These are phyloP conservation scores for Sphagnum magellanicum DNA, from an alignment of 228 moss, liverwort and hornwort genomes.

Conservation along the genomic window DNA sequence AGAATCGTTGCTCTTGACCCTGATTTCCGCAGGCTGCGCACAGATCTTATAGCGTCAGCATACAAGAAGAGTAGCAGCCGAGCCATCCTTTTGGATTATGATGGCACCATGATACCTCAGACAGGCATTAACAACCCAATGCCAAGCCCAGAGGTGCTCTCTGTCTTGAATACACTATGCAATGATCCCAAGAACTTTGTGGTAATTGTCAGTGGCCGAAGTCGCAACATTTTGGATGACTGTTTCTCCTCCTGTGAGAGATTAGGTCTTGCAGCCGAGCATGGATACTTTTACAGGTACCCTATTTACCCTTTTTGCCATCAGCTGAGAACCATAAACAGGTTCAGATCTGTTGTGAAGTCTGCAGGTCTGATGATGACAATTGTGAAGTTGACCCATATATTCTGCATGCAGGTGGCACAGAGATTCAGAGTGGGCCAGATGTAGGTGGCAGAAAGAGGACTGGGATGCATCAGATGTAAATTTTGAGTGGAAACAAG, in stretches of 20 bases:
- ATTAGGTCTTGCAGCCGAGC: conserved; percentile 94
- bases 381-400: too few relatives aligned
- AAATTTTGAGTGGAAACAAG: conserved; percentile 85
- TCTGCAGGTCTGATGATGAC: too few relatives aligned
- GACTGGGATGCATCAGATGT: conserved; percentile 48
- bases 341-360: too few relatives aligned
- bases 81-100: conserved; percentile 84
- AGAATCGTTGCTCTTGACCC: conserved; percentile 89
- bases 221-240: conserved; percentile 54
- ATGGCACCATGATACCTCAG: conserved; percentile 96
- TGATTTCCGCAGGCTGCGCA: conserved; percentile 79
- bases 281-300: conserved; percentile 97
- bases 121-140: conserved; percentile 53
- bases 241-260: conserved; percentile 82
- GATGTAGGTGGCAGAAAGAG: conserved; percentile 14
- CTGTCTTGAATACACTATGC: conserved; percentile 81
- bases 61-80: conserved; percentile 80
- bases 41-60: conserved; percentile 77
- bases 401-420: conserved; percentile 33
- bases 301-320: neutral
- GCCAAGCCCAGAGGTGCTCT: conserved; percentile 78
- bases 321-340: too few relatives aligned
- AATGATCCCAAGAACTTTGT: conserved; percentile 82
- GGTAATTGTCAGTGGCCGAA: conserved; percentile 88
- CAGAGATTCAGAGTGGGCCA: conserved; percentile 32